phyloP scores from a whole-genome alignment of 441 rosid species.

The Corymbia citriodora region DNA sequence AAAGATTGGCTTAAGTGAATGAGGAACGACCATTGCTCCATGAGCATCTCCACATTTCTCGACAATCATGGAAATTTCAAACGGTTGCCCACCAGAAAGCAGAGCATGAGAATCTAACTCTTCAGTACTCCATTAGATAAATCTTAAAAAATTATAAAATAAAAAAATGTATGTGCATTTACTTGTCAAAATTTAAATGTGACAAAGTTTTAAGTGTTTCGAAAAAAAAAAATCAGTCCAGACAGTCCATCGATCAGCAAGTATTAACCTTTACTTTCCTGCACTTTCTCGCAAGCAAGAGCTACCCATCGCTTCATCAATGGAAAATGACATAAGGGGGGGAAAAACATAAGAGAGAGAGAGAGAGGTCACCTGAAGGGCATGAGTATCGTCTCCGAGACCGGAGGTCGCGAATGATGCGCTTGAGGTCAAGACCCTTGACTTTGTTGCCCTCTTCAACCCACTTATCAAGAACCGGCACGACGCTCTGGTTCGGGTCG shows the following conservation, averaged over 20 bases:
- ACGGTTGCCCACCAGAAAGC: not conserved
- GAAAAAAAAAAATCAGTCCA: not conserved
- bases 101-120: not conserved
- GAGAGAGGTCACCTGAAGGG: not conserved
- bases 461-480: slow-evolving; percentile 44
- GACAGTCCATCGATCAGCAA: not conserved
- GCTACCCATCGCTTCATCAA: not conserved
- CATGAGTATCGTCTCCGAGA: not conserved
- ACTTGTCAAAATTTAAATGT: not conserved
- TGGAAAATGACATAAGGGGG: not conserved
- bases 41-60: not conserved
- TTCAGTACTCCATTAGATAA: not conserved
- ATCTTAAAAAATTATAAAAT: not conserved
- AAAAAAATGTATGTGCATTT: not conserved
- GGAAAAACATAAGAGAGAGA: not conserved
- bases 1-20: not conserved
- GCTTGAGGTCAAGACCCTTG: not conserved
- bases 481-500: slow-evolving; percentile 25
- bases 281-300: not conserved
- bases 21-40: not conserved
- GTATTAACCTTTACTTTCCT: not conserved
- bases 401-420: not conserved
- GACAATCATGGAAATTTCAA: not conserved
- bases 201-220: not conserved
- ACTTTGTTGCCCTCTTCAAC: slow-evolving; percentile 21